A percentile compares a stretch with the other conserved stretches of the same genome.
Conservation (phyloP, 1,284 basidiomycete genomes). For the Crucibulum parvulum region DNA sequence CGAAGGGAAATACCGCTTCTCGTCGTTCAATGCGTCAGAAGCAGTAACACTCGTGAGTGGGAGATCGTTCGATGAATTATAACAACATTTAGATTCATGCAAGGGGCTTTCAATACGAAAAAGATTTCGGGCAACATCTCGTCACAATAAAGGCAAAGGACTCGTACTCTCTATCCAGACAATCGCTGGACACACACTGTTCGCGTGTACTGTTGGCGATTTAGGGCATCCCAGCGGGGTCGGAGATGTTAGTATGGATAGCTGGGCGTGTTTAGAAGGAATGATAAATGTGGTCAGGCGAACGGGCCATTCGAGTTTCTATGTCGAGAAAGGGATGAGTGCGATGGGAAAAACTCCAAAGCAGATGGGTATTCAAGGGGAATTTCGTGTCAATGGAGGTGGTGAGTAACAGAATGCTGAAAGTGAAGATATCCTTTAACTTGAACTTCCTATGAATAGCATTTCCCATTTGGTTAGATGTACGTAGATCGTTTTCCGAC, state of each 20-base stretch:
- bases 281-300: slow-evolving; percentile 80
- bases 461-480: slow-evolving; percentile 85
- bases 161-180: slow-evolving; percentile 80
- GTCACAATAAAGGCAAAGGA: slow-evolving; percentile 79
- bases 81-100: not conserved
- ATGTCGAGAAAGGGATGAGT: slow-evolving; percentile 83
- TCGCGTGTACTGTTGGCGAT: slow-evolving; percentile 83
- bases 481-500: slow-evolving; percentile 30
- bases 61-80: slow-evolving; percentile 1
- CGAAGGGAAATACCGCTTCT: slow-evolving; percentile 72
- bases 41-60: slow-evolving; percentile 69
- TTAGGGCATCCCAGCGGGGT: slow-evolving; percentile 66
- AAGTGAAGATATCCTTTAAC: not conserved
- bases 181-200: slow-evolving; percentile 78
- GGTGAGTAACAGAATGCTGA: slow-evolving; percentile 52
- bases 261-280: slow-evolving; percentile 78
- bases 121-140: slow-evolving; percentile 74
- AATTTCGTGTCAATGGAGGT: slow-evolving; percentile 73
- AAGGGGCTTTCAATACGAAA: slow-evolving; percentile 80
- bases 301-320: slow-evolving; percentile 84
- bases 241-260: slow-evolving; percentile 80
- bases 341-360: slow-evolving; percentile 80
- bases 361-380: slow-evolving; percentile 70
- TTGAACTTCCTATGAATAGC: slow-evolving; percentile 46
- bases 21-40: slow-evolving; percentile 75